Base-by-base conservation (phyloP, 805 yeast genomes). In the Yarrowia keelungensis region DNA sequence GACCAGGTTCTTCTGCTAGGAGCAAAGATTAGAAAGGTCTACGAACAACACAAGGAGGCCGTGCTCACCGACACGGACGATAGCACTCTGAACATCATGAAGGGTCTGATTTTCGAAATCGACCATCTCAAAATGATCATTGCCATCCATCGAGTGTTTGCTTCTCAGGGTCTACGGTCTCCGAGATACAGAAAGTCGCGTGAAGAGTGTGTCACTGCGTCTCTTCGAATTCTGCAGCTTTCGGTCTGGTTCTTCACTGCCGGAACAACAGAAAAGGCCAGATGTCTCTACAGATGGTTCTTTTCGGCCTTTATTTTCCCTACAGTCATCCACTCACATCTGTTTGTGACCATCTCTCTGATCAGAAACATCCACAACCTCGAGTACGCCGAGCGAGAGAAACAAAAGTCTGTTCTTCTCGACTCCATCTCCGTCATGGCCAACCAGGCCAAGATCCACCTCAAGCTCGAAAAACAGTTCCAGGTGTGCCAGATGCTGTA, bases 71-170 rank as follows among this genome's bases (percentile, higher is more conserved):
- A 61, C 14, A 70, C 72, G 1, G 42, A 36, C 1, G 74, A 73
- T n/a, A 71, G 73, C 12, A 45, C 68, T 1, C 71, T 75, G 43
- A 41, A 76, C 35, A 64, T 75, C 7, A 69, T 76, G 47, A 78
- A 77, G 72, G 71, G 76, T 22, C 70, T 76, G 26, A 14, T 77
- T 49, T 70, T 76, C 19, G 78, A 77, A 59, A 68, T 74, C 36
- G 75, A 75, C 19, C 76, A 67, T 53, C 74, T 73, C 8, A 74
- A 73, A 58, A 71, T 75, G 22, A 67, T 75, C 42, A 73, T 77
- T 14, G 74, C 75, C 8, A 71, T 77, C 22, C 79, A 77, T 58
- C 72, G 76, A 47, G 59, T 71, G 19, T 70, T 69, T 65, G 61
- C 72, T 1, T 65, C 71, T 12, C 46, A 69, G 16, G 73, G 70